phyloP scores from a whole-genome alignment of 495 filamentous ascomycete genomes.

The Lasiosphaeris hirsuta region DNA sequence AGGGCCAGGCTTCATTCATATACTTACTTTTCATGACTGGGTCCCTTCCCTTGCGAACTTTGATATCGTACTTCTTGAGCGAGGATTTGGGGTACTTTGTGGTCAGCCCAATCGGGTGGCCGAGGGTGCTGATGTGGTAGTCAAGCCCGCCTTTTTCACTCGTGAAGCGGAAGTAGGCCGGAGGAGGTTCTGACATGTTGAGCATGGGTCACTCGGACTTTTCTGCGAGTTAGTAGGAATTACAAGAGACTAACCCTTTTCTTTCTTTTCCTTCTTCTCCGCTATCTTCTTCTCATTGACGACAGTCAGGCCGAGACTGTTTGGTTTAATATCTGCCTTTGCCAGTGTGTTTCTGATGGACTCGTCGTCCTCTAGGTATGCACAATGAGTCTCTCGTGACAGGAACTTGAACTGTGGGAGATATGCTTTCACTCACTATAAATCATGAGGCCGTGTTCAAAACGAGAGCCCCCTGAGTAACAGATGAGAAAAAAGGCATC shows the following conservation, averaged over 20 bases:
- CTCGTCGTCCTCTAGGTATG: constrained; percentile 35
- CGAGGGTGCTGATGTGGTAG: constrained; percentile 36
- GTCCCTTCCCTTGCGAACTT: constrained; percentile 33
- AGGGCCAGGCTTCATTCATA: background rate
- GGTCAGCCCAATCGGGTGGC: constrained; percentile 31
- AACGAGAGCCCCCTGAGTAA: constrained; percentile 37
- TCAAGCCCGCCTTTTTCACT: constrained; percentile 26
- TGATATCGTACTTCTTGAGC: constrained; percentile 35
- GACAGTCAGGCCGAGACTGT: constrained; percentile 19
- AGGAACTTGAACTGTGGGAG: background rate
- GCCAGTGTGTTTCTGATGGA: constrained; percentile 29
- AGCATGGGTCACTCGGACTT: no score
- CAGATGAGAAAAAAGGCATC: constrained; percentile 43
- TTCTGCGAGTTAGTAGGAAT: background rate
- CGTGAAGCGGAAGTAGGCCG: constrained; percentile 32
- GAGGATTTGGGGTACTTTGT: constrained; percentile 31
- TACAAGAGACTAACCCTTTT: no score
- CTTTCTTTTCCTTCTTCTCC: background rate
- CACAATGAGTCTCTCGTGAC: background rate
- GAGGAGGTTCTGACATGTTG: constrained; percentile 8
- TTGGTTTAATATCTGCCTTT: constrained; percentile 15
- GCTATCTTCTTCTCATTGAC: constrained; percentile 21
- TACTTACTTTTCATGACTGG: constrained; percentile 31
- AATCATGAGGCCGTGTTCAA: constrained; percentile 39
- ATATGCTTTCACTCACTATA: constrained; percentile 30